Conservation (phyloP, 2,329 filamentous ascomycete genomes). For the Alternaria metachromatica region DNA sequence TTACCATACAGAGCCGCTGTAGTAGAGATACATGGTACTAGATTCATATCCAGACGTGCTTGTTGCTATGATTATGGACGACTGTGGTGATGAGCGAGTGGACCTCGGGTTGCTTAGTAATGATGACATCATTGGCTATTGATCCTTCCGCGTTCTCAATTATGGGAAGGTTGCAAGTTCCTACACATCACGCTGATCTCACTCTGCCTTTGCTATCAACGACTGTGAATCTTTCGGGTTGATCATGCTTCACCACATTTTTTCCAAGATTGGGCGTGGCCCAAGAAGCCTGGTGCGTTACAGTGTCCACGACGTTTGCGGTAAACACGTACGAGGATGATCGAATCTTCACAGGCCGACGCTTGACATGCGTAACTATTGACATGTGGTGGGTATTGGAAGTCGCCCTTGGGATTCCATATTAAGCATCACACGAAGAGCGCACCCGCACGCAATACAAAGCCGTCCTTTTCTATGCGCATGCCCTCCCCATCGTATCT, state of each 20-base stretch:
- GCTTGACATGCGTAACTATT: not conserved
- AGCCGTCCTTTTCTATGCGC: not conserved
- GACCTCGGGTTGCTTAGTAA: not conserved
- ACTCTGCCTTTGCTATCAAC: no score
- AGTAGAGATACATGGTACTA: not conserved
- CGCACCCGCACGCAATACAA: not conserved
- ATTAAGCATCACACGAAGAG: not conserved
- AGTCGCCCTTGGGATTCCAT: not conserved
- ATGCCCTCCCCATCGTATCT: not conserved
- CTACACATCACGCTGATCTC: not conserved
- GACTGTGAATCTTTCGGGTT: no score
- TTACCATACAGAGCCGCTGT: no score
- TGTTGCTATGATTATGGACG: not conserved
- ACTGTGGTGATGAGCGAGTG: not conserved
- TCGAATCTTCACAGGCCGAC: not conserved
- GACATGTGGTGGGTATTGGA: not conserved
- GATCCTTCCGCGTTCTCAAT: not conserved
- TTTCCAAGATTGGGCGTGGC: no score
- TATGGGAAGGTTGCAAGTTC: not conserved
- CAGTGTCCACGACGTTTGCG: not conserved
- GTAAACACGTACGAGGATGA: not conserved
- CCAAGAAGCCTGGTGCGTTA: not conserved
- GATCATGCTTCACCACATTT: no score
- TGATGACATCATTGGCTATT: not conserved
- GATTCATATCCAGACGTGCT: not conserved